Percentiles rank a stretch among this genome's conserved stretches.
These are phyloP conservation scores for Chytridium lagenaria DNA, from an alignment of 371 early-diverging fungal species.

Conservation along the genomic window DNA sequence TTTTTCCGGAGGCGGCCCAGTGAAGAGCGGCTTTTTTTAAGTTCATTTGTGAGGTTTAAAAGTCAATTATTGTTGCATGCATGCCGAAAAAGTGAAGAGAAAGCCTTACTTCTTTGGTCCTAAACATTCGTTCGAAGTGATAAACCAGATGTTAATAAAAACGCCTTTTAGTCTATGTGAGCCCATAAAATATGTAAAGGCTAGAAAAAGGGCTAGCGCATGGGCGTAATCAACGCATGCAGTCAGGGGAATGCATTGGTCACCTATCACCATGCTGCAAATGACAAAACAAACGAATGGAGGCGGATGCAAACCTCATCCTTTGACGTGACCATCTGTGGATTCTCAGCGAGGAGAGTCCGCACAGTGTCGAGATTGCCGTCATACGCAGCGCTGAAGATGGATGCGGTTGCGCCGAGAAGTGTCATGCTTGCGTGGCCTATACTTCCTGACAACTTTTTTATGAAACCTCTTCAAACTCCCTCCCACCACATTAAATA, in stretches of 20 bases:
- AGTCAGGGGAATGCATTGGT: no score
- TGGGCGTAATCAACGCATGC: no score
- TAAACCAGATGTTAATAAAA: no score
- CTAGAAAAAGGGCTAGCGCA: no score
- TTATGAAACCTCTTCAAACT: no score
- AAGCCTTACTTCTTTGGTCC: conserved; percentile 5
- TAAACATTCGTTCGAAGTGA: no score
- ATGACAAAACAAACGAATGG: background rate
- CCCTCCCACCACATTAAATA: no score
- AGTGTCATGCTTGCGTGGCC: no score
- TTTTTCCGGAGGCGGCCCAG: conserved; percentile 36
- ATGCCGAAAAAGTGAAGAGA: background rate
- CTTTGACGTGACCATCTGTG: background rate
- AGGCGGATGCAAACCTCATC: conserved; percentile 4
- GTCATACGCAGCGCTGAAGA: background rate
- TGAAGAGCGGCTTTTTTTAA: conserved; percentile 10
- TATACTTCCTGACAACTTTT: no score
- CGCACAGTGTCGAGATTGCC: background rate
- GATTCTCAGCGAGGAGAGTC: background rate
- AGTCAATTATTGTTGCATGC: background rate
- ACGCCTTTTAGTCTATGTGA: no score
- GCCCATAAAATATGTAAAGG: no score
- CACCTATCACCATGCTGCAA: no score
- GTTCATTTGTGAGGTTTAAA: background rate
- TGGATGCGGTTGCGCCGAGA: background rate